These are phyloP conservation scores for Candida boleticola DNA, from an alignment of 805 yeast species.

Conservation along the genomic window DNA sequence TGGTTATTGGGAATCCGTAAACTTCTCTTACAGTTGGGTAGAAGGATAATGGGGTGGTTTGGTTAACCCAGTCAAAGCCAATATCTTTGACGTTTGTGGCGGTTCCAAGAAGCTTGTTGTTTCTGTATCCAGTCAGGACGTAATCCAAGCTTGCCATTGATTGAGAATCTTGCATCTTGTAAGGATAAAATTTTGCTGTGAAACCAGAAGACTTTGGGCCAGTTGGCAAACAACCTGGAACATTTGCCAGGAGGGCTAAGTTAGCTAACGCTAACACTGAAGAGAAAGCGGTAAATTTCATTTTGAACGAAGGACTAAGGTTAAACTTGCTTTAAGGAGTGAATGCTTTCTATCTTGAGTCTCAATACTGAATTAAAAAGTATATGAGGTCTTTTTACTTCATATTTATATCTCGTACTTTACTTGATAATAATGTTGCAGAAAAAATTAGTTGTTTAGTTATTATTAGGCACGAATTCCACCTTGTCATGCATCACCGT, in stretches of 20 bases:
- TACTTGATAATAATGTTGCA: no score
- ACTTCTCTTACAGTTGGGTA: neutral
- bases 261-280: neutral
- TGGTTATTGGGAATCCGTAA: constrained; percentile 6
- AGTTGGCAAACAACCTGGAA: constrained; percentile 4
- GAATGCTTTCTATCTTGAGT: neutral
- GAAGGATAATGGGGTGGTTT: neutral
- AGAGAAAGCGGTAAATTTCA: neutral
- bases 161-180: neutral
- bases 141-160: neutral
- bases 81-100: neutral
- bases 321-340: neutral
- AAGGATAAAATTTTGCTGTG: constrained; percentile 1
- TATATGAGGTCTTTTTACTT: no score
- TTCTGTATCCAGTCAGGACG: neutral
- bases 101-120: neutral
- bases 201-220: neutral
- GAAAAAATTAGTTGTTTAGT: no score
- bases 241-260: neutral
- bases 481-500: no score
- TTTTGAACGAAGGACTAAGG: neutral
- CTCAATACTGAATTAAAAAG: no score
- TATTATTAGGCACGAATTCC: no score
- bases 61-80: neutral
- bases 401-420: no score